phyloP scores from a whole-genome alignment of 2,329 filamentous ascomycete species.

The Fragosphaeria purpurea region DNA sequence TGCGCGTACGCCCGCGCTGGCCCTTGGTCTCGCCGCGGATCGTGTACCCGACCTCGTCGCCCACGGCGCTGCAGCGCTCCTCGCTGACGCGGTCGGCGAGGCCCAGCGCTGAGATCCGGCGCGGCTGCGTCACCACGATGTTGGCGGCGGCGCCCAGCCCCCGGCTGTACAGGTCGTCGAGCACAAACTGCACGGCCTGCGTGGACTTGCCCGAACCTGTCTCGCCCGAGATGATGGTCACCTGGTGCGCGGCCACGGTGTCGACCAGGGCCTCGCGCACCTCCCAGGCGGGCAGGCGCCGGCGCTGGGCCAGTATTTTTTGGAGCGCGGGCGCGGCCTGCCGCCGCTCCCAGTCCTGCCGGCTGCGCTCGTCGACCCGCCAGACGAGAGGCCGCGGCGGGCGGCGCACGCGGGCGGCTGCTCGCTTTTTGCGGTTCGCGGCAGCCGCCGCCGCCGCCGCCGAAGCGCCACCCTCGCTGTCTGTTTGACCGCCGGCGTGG shows the following conservation, averaged over 20 bases:
- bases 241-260: constrained; percentile 67
- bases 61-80: constrained; percentile 62
- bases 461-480: constrained; percentile 18
- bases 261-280: constrained; percentile 66
- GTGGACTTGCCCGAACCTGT: constrained; percentile 86
- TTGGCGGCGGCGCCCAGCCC: constrained; percentile 69
- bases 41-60: constrained; percentile 81
- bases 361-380: constrained; percentile 48
- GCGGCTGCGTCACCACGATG: constrained; percentile 91
- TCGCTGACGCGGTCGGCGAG: constrained; percentile 91
- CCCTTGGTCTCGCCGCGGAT: constrained; percentile 80
- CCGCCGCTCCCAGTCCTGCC: constrained; percentile 58
- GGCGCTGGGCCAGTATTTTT: constrained; percentile 63
- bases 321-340: constrained; percentile 57
- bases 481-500: too few relatives aligned
- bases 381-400: constrained; percentile 54
- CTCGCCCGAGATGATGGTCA: constrained; percentile 94
- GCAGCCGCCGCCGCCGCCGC: constrained; percentile 11
- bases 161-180: constrained; percentile 77
- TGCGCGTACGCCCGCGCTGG: constrained; percentile 56
- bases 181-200: constrained; percentile 89
- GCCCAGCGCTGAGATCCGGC: constrained; percentile 86
- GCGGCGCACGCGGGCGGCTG: constrained; percentile 23
- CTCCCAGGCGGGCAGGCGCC: constrained; percentile 77
- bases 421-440: constrained; percentile 9